Base-by-base conservation (phyloP, 163 green algal genomes). In the Chlamydomonas reinhardtii region DNA sequence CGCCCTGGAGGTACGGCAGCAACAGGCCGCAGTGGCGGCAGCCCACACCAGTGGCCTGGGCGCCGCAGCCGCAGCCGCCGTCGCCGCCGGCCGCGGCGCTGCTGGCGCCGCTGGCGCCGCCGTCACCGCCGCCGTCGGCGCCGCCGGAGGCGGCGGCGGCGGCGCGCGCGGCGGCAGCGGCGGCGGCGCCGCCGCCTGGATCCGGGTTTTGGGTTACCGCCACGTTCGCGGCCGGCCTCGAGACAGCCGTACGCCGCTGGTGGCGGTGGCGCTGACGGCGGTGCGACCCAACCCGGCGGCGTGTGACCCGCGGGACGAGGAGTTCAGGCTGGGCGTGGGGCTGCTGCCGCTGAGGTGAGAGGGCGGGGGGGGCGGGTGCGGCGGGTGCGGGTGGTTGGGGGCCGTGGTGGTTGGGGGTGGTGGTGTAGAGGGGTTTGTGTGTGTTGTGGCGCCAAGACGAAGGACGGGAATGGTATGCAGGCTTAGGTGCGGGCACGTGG, bases 291-390 rank as follows among this genome's bases (percentile, higher is more conserved):
- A 83, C 14, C 89, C 91, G 3, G 83, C 52, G 0, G 80, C 54
- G 14, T 61, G n/a, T 20, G 89, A 88, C n/a, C 52, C 88, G n/a
- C 29, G 68, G 29, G n/a, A 68, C n/a, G 88, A 90, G 88, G 93
- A 96, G 86, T 89, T 91, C 32, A 73, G 91, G 12, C 56, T 96
- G 76, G 35, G 73, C 2, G 76, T 89, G 76, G 76, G 27, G 20
- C 62, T 95, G 37, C 87, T 94, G 77, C 92, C 93, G 1, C 74
- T 96, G 56, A 88, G 79, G 79, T 86, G 43, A 24, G 78, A n/a
- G n/a, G n/a, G n/a, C n/a, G n/a, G n/a, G n/a, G n/a, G n/a, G n/a
- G n/a, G n/a, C n/a, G 37, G 32, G 19, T 74, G 62, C 1, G 62
- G 48, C 19, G 39, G 14, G 71, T 37, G 37, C 64, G 2, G 39